Base-by-base conservation (phyloP, 2,329 filamentous ascomycete species). In the Cytospora mali region DNA sequence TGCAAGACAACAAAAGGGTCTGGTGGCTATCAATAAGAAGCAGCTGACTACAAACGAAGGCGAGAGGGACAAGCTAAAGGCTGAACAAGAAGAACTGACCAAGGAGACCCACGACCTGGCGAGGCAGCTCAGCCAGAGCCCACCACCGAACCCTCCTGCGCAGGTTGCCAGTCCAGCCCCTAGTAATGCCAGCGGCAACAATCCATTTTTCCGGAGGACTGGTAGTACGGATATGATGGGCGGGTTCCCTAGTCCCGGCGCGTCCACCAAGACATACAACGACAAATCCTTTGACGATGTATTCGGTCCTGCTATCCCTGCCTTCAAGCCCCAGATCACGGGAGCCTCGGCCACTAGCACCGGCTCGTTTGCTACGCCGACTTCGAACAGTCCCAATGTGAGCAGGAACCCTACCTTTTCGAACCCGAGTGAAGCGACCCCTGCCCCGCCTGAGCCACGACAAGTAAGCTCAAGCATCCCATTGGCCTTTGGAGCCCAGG, bases 11-110 rank as follows among this genome's bases (percentile, higher is more conserved):
- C 93, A 98, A 73, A 98, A 96, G 79, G 95, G 95, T 21, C 82
- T 98, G 68, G 94, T 96, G 31, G 93, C 95, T 50, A 99, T 99
- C 78, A 97, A 97, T 79, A 98, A 96, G 82, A 99, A 99, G 79
- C 95, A 99, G 77, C 81, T 98, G 64, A 86, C 89, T 39, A 97
- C 93, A 0, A 92, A 90, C 62, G 95, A 99, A 75, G 86, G 85
- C 54, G 94, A 98, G 74, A 86, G 91, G 33, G 94, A 98, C 65
- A 94, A 92, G 79, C 80, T 97, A 46, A 93, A 93, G 78, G 79
- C 81, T 1, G 94, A 98, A 74, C 88, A 89, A 51, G 88, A 88
- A 63, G 87, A 86, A 57, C 83, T 89, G 67, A 83, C 77, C 74
- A 89, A 82, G 80, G 85, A 79, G 70, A 86, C 79, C 69, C 86